Conservation (phyloP, 73 alveolate genomes). For the Paraurostyla sp. region DNA sequence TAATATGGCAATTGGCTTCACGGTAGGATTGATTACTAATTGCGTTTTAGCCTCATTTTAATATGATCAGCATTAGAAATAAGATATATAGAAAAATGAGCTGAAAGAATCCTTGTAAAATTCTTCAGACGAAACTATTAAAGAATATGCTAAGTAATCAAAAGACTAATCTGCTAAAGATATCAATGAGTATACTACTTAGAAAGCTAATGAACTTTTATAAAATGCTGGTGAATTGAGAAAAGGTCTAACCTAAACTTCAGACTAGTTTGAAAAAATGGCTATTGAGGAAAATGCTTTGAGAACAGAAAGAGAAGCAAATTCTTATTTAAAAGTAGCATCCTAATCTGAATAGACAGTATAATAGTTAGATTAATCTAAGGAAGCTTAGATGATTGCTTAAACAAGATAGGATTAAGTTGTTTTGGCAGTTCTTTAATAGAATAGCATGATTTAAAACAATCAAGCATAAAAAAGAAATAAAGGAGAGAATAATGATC, state of each 20-base stretch:
- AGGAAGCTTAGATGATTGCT: background rate
- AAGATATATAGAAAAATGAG: background rate
- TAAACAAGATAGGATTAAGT: background rate
- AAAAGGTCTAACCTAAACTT: too few relatives aligned
- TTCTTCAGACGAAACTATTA: background rate
- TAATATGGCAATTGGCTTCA: too few relatives aligned
- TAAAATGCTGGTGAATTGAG: background rate
- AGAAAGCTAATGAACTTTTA: background rate
- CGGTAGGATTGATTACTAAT: too few relatives aligned
- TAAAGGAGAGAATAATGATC: too few relatives aligned
- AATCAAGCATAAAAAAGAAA: background rate
- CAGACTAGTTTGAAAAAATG: too few relatives aligned
- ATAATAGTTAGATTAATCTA: background rate
- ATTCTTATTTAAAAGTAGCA: background rate
- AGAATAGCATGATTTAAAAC: background rate
- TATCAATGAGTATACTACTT: background rate
- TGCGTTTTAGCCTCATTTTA: too few relatives aligned
- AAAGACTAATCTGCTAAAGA: background rate
- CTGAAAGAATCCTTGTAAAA: background rate
- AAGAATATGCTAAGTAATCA: background rate
- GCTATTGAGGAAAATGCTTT: background rate
- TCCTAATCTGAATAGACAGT: background rate
- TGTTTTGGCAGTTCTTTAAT: background rate
- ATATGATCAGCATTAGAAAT: background rate
- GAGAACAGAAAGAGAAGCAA: background rate